These are phyloP conservation scores for Mesembryanthemum crystallinum DNA, from an alignment of 148 eudicot species.

Conservation along the genomic window DNA sequence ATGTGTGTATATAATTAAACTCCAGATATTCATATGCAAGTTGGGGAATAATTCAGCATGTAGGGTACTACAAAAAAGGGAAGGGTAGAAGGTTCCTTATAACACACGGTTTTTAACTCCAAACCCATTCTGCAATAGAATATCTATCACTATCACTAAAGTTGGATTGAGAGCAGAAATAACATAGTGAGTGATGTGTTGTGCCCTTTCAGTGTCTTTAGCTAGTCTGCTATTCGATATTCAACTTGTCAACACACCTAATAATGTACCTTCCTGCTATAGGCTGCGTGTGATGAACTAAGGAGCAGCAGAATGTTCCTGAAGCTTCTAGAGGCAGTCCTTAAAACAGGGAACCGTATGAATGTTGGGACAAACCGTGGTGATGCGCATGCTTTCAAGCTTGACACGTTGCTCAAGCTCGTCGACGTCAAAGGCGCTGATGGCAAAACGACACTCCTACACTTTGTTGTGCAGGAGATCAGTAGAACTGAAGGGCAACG, in stretches of 20 bases:
- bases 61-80: no score
- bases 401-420: conserved; percentile 90
- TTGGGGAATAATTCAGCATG: no score
- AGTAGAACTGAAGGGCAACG: conserved; percentile 81
- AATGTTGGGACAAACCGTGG: conserved; percentile 94
- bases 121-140: background rate
- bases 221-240: background rate
- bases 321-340: conserved; percentile 90
- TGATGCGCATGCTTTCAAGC: conserved; percentile 96
- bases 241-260: background rate
- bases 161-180: background rate
- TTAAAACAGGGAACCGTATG: conserved; percentile 97
- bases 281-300: conserved; percentile 95
- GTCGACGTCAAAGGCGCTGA: conserved; percentile 91
- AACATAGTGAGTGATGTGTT: background rate
- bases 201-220: background rate
- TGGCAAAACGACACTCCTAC: conserved; percentile 91
- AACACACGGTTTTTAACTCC: no score
- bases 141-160: background rate
- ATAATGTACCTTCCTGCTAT: conserved; percentile 19
- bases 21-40: background rate
- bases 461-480: conserved; percentile 95
- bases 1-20: background rate
- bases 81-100: no score
- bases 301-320: conserved; percentile 87